Evolutionary conservation across 2,329 filamentous ascomycete species (phyloP), one percentile per base, ranked within the genome.

Genomic region (Apiospora phragmitis): DNA sequence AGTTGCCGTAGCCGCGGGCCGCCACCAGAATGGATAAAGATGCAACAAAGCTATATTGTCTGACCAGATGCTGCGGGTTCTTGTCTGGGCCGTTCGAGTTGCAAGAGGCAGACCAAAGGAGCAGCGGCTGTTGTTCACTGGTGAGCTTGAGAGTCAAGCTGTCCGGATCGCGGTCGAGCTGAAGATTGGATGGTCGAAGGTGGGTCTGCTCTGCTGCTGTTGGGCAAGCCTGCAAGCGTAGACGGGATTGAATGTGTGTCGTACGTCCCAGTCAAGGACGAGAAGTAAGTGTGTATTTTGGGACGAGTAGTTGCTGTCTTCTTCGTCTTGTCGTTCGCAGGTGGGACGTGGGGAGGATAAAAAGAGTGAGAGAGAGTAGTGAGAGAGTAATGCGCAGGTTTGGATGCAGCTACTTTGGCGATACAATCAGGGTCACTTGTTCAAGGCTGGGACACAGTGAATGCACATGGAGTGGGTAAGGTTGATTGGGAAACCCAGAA

Each of bases 1-100:
- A 69, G 69, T 62, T 69, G 71, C 71, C 68, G 68, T 65, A 70
- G 70, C 70, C 38, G 38, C 65, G 51, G 51, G 38, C 42, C 65
- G 65, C 65, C 65, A 67, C 38, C 65, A 43, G 65, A 35, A 45
- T 29, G 65, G 41, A 67, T 41, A 45, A 45, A 16, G 65, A 67
- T 42, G 18, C 11, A 45, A 67, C 55, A 62, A 62, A 62, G 35
- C 55, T 62, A 62, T 62, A 9, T 12, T 62, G 32, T 62, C 55
- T 62, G 32, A 38, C 29, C 32, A 62, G 55, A 24, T 62, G 21
- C 32, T 62, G 55, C 55, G 21, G 55, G 21, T 38, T 14, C 9
- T 62, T n/a, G 32, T 18, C 49, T 29, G 6, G 26, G 11, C 26
- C 55, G 55, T 62, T 38, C 55, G 55, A 62, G 55, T n/a, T 62